A percentile compares a stretch with the other conserved stretches of the same genome.
These are phyloP conservation scores for Lepidopterella palustris DNA, from an alignment of 495 filamentous ascomycete species.

Conservation along the genomic window DNA sequence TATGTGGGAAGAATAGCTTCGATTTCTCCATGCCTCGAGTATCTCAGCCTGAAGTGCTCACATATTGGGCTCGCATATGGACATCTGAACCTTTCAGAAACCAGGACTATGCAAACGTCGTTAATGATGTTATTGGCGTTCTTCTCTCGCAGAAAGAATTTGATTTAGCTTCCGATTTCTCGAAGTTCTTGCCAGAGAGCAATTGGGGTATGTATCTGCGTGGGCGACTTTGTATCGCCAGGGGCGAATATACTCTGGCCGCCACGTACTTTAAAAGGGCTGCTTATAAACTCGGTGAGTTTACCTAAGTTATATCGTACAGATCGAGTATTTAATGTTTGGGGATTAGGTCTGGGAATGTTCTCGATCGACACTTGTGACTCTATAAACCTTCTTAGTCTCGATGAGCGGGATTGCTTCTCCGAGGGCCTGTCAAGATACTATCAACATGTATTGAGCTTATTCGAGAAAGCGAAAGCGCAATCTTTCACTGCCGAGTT, in stretches of 20 bases:
- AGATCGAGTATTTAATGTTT: no score
- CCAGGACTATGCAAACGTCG: conserved; percentile 33
- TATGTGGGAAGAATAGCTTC: conserved; percentile 15
- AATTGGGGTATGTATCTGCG: conserved; percentile 79
- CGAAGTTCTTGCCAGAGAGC: conserved; percentile 13
- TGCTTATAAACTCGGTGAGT: conserved; percentile 73
- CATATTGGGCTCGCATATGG: conserved; percentile 36
- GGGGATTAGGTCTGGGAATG: no score
- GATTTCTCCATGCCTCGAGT: conserved; percentile 5
- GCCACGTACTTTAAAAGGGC: conserved; percentile 74
- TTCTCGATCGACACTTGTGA: conserved; percentile 38
- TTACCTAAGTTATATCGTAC: background rate
- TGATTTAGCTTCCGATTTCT: conserved; percentile 26
- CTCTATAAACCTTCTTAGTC: conserved; percentile 57
- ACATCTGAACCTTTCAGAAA: conserved; percentile 13
- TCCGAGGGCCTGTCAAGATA: conserved; percentile 73
- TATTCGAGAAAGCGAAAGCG: conserved; percentile 70
- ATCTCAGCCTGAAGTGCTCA: conserved; percentile 24
- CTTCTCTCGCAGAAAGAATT: conserved; percentile 42
- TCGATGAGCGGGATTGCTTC: conserved; percentile 65
- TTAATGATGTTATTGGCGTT: conserved; percentile 48
- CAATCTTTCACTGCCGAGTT: conserved; percentile 81
- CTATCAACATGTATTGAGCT: conserved; percentile 73
- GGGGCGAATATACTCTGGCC: conserved; percentile 64
- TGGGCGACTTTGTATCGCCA: conserved; percentile 69